A percentile compares a stretch with the other conserved stretches of the same genome.
Conservation (phyloP, 768 basidiomycete genomes). For the Mycena galericulata region DNA sequence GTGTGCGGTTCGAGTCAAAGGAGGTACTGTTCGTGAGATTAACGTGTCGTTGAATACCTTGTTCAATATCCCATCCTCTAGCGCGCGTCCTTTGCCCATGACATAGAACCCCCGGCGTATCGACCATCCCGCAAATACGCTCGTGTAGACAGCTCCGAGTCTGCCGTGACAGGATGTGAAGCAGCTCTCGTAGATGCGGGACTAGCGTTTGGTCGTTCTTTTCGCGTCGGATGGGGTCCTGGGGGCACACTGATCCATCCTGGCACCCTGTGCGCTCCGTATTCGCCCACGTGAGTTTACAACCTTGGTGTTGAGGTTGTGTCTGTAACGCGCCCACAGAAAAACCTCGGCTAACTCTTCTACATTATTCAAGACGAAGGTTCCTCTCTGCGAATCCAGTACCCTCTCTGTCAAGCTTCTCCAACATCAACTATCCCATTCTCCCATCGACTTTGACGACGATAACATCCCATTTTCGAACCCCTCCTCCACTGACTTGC, state of each 20-base stretch:
- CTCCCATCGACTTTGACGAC: constrained; percentile 77
- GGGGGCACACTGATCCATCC: constrained; percentile 80
- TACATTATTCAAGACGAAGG: constrained; percentile 61
- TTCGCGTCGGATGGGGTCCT: constrained; percentile 92
- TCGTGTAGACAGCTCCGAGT: constrained; percentile 76
- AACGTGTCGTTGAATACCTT: neutral
- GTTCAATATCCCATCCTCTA: constrained; percentile 42
- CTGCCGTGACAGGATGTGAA: constrained; percentile 74
- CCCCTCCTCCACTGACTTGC: constrained; percentile 67
- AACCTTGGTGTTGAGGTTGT: constrained; percentile 10
- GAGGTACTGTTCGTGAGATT: constrained; percentile 58
- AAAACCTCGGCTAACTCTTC: constrained; percentile 73
- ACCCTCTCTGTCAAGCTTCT: constrained; percentile 71
- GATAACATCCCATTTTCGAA: constrained; percentile 77
- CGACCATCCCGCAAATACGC: constrained; percentile 86
- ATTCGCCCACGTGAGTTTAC: constrained; percentile 61
- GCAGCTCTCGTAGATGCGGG: constrained; percentile 83
- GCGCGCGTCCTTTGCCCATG: constrained; percentile 85
- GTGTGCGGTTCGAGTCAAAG: constrained; percentile 66
- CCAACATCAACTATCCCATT: constrained; percentile 80
- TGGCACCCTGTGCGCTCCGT: constrained; percentile 77
- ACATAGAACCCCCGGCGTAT: constrained; percentile 73
- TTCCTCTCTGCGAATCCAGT: constrained; percentile 53
- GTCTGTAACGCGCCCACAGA: constrained; percentile 45
- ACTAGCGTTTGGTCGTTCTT: constrained; percentile 86